Evolutionary conservation across 768 basidiomycete species (phyloP), one percentile per base, ranked within the genome.

Genomic region (Tulasnella sp.): DNA sequence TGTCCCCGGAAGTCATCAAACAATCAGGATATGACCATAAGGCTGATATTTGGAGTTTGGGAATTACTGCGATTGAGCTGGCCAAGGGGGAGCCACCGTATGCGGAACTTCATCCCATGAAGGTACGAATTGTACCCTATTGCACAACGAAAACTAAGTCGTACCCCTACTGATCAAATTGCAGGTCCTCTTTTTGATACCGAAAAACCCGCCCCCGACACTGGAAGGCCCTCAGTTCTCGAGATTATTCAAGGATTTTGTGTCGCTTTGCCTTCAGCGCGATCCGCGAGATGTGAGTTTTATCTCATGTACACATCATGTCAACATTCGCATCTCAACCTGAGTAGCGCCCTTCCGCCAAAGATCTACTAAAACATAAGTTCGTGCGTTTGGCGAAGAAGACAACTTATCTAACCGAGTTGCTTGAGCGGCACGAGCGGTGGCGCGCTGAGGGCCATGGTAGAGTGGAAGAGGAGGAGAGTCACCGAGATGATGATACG

Each of bases 1-100:
- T 99, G 95, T 90, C 89, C 5, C 95, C 95, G 5, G 95, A 99
- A 63, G 92, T 98, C 20, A 99, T 99, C 71, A 98, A 98, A 65
- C 95, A 99, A 67, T 93, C 90, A 51, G 95, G 95, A 3, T 99
- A 99, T 66, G 95, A 98, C 61, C 85, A 92, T 64, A 98, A 96
- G 63, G 95, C 95, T 13, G 95, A 99, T 65, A 96, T 99, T 43
- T 99, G 95, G 95, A 89, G 85, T 65, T 68, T 99, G 56, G 95
- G 93, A 12, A 93, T 93, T 59, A 99, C 95, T 5, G 87, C 90
- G 27, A 96, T 98, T 58, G 95, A 99, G 64, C 72, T 99, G 59
- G 95, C 95, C 1, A 92, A 84, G 65, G 93, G 93, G 25, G 93
- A 98, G 63, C 95, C 95, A 32, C 95, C 95, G 2, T 98, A 98